Evolutionary conservation across 768 basidiomycete genomes (phyloP).

Genomic region (Mycena leptocephala): DNA sequence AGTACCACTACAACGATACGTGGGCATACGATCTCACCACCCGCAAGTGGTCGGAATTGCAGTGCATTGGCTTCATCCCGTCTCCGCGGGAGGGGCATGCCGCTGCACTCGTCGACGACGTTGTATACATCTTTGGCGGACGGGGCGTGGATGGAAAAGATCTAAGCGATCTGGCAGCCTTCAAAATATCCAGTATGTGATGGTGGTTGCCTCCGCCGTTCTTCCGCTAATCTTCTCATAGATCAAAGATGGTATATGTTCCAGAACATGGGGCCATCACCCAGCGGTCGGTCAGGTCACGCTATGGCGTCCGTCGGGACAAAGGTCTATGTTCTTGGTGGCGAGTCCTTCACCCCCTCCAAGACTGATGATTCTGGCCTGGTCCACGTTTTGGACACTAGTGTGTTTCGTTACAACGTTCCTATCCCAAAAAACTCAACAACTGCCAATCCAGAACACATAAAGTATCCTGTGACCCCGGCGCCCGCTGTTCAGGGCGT

Average conservation of each 20-base stretch:
- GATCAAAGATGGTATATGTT: constrained; percentile 99
- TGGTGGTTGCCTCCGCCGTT: constrained; percentile 20
- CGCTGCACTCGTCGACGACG: constrained; percentile 96
- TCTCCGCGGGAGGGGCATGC: constrained; percentile 97
- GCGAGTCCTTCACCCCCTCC: constrained; percentile 86
- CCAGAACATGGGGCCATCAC: constrained; percentile 99
- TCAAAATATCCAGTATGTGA: constrained; percentile 94
- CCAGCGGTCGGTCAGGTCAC: constrained; percentile 94
- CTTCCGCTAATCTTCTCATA: constrained; percentile 49
- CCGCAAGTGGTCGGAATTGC: constrained; percentile 90
- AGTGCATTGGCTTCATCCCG: constrained; percentile 97
- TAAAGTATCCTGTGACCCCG: constrained; percentile 84
- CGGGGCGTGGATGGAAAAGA: constrained; percentile 98
- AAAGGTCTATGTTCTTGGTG: constrained; percentile 94
- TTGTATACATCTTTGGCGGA: constrained; percentile 98
- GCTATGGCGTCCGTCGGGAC: constrained; percentile 97
- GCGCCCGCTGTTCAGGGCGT: constrained; percentile 51
- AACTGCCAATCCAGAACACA: constrained; percentile 75
- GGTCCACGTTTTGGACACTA: constrained; percentile 96
- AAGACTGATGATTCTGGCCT: constrained; percentile 85
- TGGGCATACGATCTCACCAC: constrained; percentile 94
- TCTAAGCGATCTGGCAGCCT: constrained; percentile 93
- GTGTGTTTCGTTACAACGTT: constrained; percentile 64
- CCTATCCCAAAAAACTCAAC: constrained; percentile 39
- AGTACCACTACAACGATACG: constrained; percentile 99